Percentiles rank a stretch among this genome's conserved stretches.
phyloP scores from a whole-genome alignment of 225 moss, liverwort and hornwort genomes.

The Antitrichia curtipendula region DNA sequence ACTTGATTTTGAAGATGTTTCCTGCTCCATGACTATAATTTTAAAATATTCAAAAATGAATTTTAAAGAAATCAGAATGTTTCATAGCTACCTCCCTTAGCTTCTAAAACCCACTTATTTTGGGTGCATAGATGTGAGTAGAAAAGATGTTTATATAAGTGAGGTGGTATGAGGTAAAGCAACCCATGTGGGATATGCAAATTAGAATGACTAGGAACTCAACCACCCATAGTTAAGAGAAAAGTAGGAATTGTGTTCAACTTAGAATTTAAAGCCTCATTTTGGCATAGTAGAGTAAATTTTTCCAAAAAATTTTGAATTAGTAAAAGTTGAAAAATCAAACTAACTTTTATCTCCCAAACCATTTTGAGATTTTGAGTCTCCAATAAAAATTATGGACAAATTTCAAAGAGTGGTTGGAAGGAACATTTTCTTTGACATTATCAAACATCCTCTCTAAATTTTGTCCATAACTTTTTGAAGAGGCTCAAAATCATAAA shows the following conservation, averaged over 20 bases:
- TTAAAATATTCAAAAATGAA: too few species aligned
- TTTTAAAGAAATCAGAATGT: too few species aligned
- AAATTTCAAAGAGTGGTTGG: not conserved
- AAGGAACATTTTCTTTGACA: too few species aligned
- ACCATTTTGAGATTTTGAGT: rapidly evolving
- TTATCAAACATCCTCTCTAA: not conserved
- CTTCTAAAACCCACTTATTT: too few species aligned
- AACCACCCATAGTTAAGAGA: not conserved
- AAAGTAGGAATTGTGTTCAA: not conserved
- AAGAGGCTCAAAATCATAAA: not conserved
- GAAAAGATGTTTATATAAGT: not conserved
- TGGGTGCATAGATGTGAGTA: too few species aligned
- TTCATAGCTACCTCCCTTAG: too few species aligned
- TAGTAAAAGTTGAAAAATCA: rapidly evolving
- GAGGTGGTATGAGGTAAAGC: not conserved
- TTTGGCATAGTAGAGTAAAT: not conserved
- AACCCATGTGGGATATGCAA: not conserved
- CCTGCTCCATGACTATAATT: too few species aligned
- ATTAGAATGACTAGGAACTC: not conserved
- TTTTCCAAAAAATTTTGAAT: too few species aligned
- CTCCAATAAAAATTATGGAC: not conserved
- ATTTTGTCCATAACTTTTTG: not conserved
- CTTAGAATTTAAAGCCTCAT: not conserved
- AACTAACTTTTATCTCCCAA: rapidly evolving
- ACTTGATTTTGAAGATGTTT: too few species aligned